A percentile compares a stretch with the other conserved stretches of the same genome.
Conservation (phyloP, 345 rosid species). For the Rubroshorea leprosula region DNA sequence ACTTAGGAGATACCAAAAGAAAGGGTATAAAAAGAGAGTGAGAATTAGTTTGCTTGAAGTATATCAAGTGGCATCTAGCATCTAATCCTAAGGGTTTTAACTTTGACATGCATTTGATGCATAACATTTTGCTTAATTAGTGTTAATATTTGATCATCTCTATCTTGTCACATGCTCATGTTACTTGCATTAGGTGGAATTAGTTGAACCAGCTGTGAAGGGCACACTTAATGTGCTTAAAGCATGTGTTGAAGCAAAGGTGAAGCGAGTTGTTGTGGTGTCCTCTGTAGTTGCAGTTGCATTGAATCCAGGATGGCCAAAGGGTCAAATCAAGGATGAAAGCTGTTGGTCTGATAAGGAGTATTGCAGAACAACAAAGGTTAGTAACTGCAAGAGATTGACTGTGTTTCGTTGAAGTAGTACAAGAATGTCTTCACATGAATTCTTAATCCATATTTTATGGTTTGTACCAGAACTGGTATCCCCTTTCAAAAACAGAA, state of each 20-base stretch:
- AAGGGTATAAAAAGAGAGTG: no score
- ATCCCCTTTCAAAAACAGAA: slow-evolving; percentile 59
- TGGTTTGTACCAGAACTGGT: slow-evolving; percentile 54
- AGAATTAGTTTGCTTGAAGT: no score
- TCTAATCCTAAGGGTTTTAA: no score
- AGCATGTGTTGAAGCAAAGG: slow-evolving; percentile 52
- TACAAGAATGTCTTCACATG: background rate
- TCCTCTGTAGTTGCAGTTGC: slow-evolving; percentile 48
- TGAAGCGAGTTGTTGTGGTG: slow-evolving; percentile 57
- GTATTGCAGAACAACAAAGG: slow-evolving; percentile 44
- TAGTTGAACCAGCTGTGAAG: slow-evolving; percentile 61
- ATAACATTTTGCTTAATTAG: no score
- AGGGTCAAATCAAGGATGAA: slow-evolving; percentile 45
- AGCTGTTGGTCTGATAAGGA: slow-evolving; percentile 61
- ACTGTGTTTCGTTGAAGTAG: background rate
- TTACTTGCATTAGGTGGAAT: slow-evolving; percentile 25
- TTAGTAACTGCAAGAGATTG: slow-evolving; percentile 6
- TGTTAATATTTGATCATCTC: no score
- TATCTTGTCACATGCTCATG: background rate
- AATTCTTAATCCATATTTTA: background rate
- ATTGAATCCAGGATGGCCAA: slow-evolving; percentile 56
- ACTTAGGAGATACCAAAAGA: no score
- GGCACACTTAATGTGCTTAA: slow-evolving; percentile 64
- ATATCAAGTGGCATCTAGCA: no score
- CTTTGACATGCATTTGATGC: no score